Evolutionary conservation across 768 basidiomycete species (phyloP).

Genomic region (Lactifluus volemus): DNA sequence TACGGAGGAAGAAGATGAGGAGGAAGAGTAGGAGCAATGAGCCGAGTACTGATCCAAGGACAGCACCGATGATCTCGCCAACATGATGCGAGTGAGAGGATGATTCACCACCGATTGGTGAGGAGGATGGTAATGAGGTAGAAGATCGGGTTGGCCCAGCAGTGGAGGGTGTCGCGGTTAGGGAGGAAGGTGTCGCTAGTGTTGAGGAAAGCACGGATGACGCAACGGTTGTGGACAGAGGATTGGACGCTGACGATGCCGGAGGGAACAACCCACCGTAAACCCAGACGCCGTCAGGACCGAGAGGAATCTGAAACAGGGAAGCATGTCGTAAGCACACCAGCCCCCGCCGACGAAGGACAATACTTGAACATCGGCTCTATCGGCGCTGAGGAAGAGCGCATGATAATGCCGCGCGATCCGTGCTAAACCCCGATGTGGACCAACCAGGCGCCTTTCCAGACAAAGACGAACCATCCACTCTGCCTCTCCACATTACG

Average conservation of each 20-base stretch:
- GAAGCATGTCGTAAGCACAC: neutral
- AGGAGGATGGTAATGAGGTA: neutral
- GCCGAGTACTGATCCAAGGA: slow-evolving; percentile 16
- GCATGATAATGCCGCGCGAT: neutral
- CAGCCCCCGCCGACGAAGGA: neutral
- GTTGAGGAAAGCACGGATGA: slow-evolving; percentile 22
- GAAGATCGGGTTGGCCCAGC: neutral
- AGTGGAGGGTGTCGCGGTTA: slow-evolving; percentile 26
- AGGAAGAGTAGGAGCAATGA: slow-evolving; percentile 13
- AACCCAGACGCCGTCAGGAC: slow-evolving; percentile 49
- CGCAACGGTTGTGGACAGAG: slow-evolving; percentile 17
- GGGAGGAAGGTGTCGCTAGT: slow-evolving; percentile 24
- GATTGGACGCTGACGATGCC: slow-evolving; percentile 26
- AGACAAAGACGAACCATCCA: neutral
- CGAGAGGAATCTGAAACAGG: slow-evolving; percentile 58
- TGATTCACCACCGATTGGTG: neutral
- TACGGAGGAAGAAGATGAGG: slow-evolving; percentile 26
- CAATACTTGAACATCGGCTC: neutral
- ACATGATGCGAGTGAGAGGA: neutral
- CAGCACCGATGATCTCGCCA: slow-evolving; percentile 14
- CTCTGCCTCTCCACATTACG: neutral
- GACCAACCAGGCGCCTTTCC: neutral
- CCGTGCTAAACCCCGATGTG: neutral
- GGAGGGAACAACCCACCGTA: slow-evolving; percentile 71
- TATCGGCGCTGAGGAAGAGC: neutral